These are phyloP conservation scores for Trichoderma sp. DNA, from an alignment of 2,329 filamentous ascomycete species.

Conservation along the genomic window DNA sequence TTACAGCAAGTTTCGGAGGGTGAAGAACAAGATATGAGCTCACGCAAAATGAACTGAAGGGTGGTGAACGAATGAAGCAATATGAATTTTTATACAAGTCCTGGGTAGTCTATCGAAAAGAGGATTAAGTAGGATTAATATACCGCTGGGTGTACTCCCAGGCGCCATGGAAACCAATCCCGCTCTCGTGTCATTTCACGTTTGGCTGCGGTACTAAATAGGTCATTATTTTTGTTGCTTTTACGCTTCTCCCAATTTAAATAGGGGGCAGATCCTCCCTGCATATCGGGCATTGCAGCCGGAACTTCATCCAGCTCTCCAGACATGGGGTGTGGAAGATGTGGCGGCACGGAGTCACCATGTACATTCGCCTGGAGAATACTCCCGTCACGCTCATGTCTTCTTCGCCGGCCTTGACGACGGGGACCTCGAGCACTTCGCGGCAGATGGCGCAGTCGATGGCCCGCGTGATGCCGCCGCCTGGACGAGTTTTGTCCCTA, in stretches of 20 bases:
- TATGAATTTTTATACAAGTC: neutral
- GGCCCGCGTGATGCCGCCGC: conserved; percentile 38
- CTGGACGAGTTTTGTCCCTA: conserved; percentile 27
- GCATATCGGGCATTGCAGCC: conserved; percentile 93
- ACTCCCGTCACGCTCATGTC: conserved; percentile 61
- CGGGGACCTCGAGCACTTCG: conserved; percentile 84
- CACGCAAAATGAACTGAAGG: neutral
- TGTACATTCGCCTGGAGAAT: conserved; percentile 78
- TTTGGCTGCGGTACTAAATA: neutral
- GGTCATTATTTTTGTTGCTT: no score
- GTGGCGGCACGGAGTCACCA: conserved; percentile 96
- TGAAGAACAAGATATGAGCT: neutral
- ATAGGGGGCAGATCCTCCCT: conserved; percentile 83
- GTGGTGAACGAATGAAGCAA: neutral
- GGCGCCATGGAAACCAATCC: neutral
- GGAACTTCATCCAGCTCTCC: conserved; percentile 93
- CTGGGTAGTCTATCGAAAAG: neutral
- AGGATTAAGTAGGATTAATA: neutral
- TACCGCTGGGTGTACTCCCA: neutral
- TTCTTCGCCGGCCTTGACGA: conserved; percentile 60
- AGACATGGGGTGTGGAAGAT: conserved; percentile 91
- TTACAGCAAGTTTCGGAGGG: neutral
- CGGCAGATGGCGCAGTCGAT: conserved; percentile 97
- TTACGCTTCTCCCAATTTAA: conserved; percentile 40
- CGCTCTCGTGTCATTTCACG: neutral